Evolutionary conservation across 371 early-diverging fungal species (phyloP), one percentile per base, ranked within the genome.

Genomic region (Thermomucor indicae-seudaticae): DNA sequence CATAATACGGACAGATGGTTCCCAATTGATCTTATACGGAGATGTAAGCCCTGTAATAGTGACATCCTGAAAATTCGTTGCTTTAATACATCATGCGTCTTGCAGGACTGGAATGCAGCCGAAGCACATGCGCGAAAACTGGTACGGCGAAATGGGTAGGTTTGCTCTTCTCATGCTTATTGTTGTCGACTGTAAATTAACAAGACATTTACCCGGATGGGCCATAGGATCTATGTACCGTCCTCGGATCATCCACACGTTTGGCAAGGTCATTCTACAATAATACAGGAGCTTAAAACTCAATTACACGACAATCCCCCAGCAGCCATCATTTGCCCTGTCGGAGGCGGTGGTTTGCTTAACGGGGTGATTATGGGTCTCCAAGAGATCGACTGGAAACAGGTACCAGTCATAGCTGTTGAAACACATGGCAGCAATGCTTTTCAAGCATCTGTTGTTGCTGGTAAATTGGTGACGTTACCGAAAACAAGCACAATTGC

Each of bases 391-490:
- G 79, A 70, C 5, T 86, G 86, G 88, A 69, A 72, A 38, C 55
- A 72, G 43, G 86, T 84, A 0, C 85, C 85, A 12, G 71, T 86
- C 6, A 78, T 88, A 57, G 86, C 88, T 1, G 84, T 84, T 5
- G 88, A 88, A 47, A 88, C 88, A 0, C 81, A 83, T 62, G 86
- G 86, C 24, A 83, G 84, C 43, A 83, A 83, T 55, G 78, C 83
- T 5, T 85, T 88, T 49, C 85, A 86, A 41, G 75, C 79, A 17
- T 69, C 85, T 1, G 80, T 86, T 11, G 70, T 83, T 24, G 74
- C 75, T 16, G 88, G 80, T 11, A 72, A 78, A 41, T 46, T 80
- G 25, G 70, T 80, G 1, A 68, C 73, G 1, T 47, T 84, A 6
- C 65, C 71, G n/a, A 74, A 72, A 28, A 75, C 75, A 38, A 63